Percentiles rank a stretch among this genome's conserved stretches.
These are phyloP conservation scores for bread wheat (Triticum aestivum) DNA, from an alignment of 176 grass and related monocot genomes.

Conservation along the genomic window DNA sequence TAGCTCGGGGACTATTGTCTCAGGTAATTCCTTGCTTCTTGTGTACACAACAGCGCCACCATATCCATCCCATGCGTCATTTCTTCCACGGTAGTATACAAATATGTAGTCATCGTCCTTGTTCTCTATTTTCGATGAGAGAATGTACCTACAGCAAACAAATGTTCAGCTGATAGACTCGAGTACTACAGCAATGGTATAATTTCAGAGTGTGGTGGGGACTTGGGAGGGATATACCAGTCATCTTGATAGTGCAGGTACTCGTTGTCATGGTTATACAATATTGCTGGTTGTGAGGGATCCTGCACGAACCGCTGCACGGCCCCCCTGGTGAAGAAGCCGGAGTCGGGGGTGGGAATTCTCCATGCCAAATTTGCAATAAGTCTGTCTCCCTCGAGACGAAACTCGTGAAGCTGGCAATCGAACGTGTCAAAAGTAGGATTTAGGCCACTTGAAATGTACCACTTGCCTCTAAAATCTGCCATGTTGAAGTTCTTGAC, in stretches of 20 bases:
- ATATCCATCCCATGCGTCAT: slow-evolving; percentile 97
- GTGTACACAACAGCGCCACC: slow-evolving; percentile 90
- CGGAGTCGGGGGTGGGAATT: slow-evolving; percentile 65
- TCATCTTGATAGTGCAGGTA: slow-evolving; percentile 98
- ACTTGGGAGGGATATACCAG: slow-evolving; percentile 46
- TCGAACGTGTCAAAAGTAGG: slow-evolving; percentile 90
- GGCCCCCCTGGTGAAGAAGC: slow-evolving; percentile 76
- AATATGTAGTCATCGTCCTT: slow-evolving; percentile 94
- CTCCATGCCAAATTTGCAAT: slow-evolving; percentile 80
- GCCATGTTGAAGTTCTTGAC: slow-evolving; percentile 83
- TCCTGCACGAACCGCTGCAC: slow-evolving; percentile 80
- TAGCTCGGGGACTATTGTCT: slow-evolving; percentile 72
- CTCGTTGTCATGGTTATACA: slow-evolving; percentile 96
- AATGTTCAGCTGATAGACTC: slow-evolving; percentile 7
- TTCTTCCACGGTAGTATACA: slow-evolving; percentile 89
- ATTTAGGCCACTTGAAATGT: slow-evolving; percentile 89
- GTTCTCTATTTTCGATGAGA: slow-evolving; percentile 91
- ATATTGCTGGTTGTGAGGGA: slow-evolving; percentile 58
- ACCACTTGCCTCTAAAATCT: slow-evolving; percentile 96
- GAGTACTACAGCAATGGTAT: neutral
- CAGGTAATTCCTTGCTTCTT: slow-evolving; percentile 67
- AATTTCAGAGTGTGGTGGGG: neutral
- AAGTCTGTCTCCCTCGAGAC: slow-evolving; percentile 68
- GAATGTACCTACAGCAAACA: slow-evolving; percentile 66
- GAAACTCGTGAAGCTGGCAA: slow-evolving; percentile 95